Evolutionary conservation across 305 asterid genomes (phyloP).

Genomic region (Petunia hybrid): DNA sequence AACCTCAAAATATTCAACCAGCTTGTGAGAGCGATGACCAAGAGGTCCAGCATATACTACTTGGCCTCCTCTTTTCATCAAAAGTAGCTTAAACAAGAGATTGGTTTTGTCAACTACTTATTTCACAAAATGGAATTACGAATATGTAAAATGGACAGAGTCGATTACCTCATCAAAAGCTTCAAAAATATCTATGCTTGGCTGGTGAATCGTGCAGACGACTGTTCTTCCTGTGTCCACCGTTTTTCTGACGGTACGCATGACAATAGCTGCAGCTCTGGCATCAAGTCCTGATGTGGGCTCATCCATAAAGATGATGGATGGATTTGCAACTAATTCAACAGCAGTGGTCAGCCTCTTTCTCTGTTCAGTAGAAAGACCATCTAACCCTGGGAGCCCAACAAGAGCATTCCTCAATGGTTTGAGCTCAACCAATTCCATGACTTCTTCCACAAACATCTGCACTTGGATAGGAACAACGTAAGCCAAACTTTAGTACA

Average conservation of each 20-base stretch:
- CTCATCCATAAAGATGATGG: conserved; percentile 91
- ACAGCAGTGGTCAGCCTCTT: conserved; percentile 92
- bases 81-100: conserved; percentile 55
- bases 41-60: conserved; percentile 78
- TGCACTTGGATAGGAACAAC: conserved; percentile 36
- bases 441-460: conserved; percentile 95
- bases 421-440: conserved; percentile 84
- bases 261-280: conserved; percentile 93
- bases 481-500: background rate
- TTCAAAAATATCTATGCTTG: conserved; percentile 91
- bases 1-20: conserved; percentile 83
- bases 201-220: conserved; percentile 93
- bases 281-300: conserved; percentile 97
- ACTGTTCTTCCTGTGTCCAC: conserved; percentile 95
- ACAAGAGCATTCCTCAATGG: conserved; percentile 74
- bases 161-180: conserved; percentile 82
- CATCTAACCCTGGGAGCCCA: conserved; percentile 88
- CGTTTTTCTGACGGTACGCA: conserved; percentile 90
- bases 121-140: background rate
- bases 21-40: conserved; percentile 64
- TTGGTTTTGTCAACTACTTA: background rate
- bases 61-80: conserved; percentile 95
- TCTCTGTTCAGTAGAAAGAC: conserved; percentile 90
- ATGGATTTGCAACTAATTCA: conserved; percentile 87
- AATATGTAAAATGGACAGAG: background rate